These are phyloP conservation scores for Rhododendron griersonianum DNA, from an alignment of 148 eudicot species.

Conservation along the genomic window DNA sequence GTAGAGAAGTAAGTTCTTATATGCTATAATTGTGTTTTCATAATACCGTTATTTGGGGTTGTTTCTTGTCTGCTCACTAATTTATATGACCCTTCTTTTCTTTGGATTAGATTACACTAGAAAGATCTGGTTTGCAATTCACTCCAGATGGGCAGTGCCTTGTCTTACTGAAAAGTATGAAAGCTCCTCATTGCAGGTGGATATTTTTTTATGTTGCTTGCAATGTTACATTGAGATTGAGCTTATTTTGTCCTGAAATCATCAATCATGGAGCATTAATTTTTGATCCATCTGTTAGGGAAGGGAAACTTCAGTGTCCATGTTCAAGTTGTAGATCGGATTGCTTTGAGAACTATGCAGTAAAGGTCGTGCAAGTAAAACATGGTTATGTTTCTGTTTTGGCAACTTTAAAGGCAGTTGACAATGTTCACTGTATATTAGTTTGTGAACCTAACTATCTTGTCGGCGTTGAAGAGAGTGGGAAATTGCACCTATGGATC, in stretches of 20 bases:
- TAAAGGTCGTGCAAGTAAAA: conserved; percentile 72
- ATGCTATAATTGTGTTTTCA: not conserved
- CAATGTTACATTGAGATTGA: not conserved
- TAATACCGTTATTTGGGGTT: not conserved
- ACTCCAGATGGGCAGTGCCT: conserved; percentile 70
- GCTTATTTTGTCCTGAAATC: not conserved
- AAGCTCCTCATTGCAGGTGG: conserved; percentile 80
- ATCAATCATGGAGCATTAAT: not conserved
- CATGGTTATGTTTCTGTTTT: conserved; percentile 63
- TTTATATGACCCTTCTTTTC: conserved; percentile 12
- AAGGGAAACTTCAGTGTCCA: conserved; percentile 47
- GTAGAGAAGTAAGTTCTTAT: conserved; percentile 55
- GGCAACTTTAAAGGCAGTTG: conserved; percentile 45
- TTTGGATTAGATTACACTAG: conserved; percentile 51
- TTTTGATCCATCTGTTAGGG: conserved; percentile 38
- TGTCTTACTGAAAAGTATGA: conserved; percentile 54
- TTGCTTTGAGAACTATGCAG: conserved; percentile 54
- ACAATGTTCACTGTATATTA: conserved; percentile 53
- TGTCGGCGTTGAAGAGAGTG: conserved; percentile 79
- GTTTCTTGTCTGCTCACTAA: conserved; percentile 7
- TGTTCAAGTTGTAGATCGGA: conserved; percentile 61
- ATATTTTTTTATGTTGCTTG: not conserved
- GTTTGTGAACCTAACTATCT: conserved; percentile 73
- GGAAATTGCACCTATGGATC: conserved; percentile 77
- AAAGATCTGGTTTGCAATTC: conserved; percentile 58